Evolutionary conservation across 305 asterid genomes (phyloP).

Genomic region (Salvia sclarea): DNA sequence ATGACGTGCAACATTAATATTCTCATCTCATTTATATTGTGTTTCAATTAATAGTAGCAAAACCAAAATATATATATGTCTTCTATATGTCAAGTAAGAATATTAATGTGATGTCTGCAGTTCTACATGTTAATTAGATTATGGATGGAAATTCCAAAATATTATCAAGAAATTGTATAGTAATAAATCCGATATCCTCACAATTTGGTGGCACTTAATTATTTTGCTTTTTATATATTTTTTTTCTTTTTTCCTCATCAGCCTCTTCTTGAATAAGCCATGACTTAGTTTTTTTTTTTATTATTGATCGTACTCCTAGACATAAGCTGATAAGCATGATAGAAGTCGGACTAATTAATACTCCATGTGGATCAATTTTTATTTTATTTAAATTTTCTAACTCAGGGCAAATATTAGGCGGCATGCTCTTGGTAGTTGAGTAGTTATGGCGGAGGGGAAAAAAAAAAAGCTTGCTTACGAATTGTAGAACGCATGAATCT

Average conservation of each 20-base stretch:
- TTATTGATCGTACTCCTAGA: not conserved
- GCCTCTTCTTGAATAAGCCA: not conserved
- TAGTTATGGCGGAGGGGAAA: not conserved
- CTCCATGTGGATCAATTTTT: not conserved
- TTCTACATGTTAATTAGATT: no score
- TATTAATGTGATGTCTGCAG: no score
- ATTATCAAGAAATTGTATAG: not conserved
- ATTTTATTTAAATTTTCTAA: not conserved
- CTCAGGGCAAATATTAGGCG: not conserved
- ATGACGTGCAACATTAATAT: no score
- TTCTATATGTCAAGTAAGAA: no score
- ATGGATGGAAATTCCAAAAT: no score
- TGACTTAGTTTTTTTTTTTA: not conserved
- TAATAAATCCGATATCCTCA: not conserved
- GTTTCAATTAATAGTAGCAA: no score
- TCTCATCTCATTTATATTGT: not conserved
- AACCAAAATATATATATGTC: no score
- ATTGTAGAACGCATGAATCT: not conserved
- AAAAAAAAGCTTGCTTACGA: no score
- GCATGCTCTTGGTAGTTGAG: constrained; percentile 6
- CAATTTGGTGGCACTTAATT: not conserved
- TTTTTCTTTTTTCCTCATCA: not conserved
- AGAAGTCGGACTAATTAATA: not conserved
- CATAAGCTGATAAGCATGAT: not conserved
- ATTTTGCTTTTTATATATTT: no score